Base-by-base conservation (phyloP, 2,329 filamentous ascomycete genomes). In the Arthrobotrys sphaeroides region DNA sequence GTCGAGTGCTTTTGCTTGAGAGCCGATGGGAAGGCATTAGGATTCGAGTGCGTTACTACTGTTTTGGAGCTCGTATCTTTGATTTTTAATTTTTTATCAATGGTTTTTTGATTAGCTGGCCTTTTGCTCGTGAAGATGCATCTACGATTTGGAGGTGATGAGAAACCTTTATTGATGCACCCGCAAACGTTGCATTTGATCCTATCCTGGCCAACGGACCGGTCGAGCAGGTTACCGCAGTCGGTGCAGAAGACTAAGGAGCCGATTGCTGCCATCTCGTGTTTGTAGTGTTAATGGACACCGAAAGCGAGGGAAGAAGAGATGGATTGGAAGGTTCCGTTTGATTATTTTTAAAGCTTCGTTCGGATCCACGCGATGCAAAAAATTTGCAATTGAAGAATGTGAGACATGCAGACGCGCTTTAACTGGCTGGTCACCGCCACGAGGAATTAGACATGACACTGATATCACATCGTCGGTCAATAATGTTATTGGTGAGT, bases 181-280 rank as follows among this genome's bases (percentile, higher is more conserved):
- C 91, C 92, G 82, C 94, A 98, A 82, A 94, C 90, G 80, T 92
- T 91, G 85, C 94, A 99, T 78, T 87, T 86, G 70, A 98, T 84
- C 81, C 93, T 91, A 79, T 88, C 86, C 73, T 89, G 90, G 75
- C 91, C 92, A 77, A 90, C 90, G 51, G 91, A 93, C 61, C 90
- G 88, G 62, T 95, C 93, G 42, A 98, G 85, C 2, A 97, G 86
- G 82, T 96, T 96, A 77, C 94, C 94, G 83, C 94, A 98, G 82
- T 94, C 92, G 64, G 87, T 92, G 85, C 94, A 98, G 83, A 98
- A 98, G 36, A 97, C 90, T 42, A 98, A 86, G 61, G 93, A 94
- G 67, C 93, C 94, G 78, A 97, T 93, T 16, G 92, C 90, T 78
- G 94, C 89, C 94, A 97, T 97, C 77, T 84, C 42, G 28, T 59